Base-by-base conservation (phyloP, 345 rosid species). In the Cardamine occulta region DNA sequence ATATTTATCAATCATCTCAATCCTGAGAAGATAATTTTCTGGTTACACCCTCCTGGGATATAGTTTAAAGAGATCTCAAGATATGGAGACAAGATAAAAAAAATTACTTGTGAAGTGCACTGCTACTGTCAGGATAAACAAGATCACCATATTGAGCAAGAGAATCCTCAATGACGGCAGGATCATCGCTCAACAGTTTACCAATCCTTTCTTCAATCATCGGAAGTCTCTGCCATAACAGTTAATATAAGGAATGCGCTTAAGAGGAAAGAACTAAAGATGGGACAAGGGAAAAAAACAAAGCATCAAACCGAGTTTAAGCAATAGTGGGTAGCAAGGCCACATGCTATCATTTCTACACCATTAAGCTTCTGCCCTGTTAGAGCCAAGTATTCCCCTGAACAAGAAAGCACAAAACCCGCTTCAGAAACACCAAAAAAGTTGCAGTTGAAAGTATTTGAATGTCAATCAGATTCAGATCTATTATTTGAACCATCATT, bases 331-430 rank as follows among this genome's bases (percentile, higher is more conserved):
- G 99, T 90, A 42, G 99, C 98, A 81, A 92, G 97, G 83, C 91
- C 89, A 81, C 89, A 89, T 2, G 97, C 96, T 78, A 92, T 86
- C 98, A 95, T 95, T 74, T 95, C 97, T 1, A 80, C 88, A 74
- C 94, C 98, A 82, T 86, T 80, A 35, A 90, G 96, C 75, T 89
- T 90, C 80, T 90, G 90, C 78, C 97, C 99, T 3, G 96, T 90
- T 62, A 95, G 85, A 66, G 99, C 94, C 61, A 92, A 81, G 83
- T 86, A 95, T 80, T 95, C 97, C 79, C 97, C 97, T 95, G 83
- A 39, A 76, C 70, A 52, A 70, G 56, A 72, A 65, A 72, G 7
- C 40, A 66, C 11, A 51, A 54, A 67, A 13, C 15, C 53, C 34
- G 6, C 26, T 55, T 71, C 26, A 77, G 54, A 56, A 53, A 34